Evolutionary conservation across 768 basidiomycete species (phyloP).

Genomic region (Boletellus ananiceps): DNA sequence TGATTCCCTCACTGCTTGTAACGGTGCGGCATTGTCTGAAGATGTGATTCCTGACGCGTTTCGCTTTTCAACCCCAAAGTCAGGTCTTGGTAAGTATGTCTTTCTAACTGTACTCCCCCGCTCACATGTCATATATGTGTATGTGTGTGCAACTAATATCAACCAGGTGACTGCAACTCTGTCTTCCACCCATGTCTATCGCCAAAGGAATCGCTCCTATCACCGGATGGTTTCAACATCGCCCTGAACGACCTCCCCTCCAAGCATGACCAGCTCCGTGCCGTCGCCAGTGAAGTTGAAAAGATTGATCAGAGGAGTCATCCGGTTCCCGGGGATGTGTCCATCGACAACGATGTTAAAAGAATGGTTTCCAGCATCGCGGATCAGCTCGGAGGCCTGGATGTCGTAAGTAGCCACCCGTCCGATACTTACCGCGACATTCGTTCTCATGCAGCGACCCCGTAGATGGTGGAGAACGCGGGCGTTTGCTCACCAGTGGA

Average conservation of each 20-base stretch:
- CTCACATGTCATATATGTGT: too few relatives aligned
- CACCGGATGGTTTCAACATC: conserved; percentile 33
- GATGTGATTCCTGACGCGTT: too few relatives aligned
- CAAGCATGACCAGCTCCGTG: conserved; percentile 26
- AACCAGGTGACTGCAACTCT: too few relatives aligned
- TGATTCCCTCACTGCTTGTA: too few relatives aligned
- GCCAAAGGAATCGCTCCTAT: conserved; percentile 31
- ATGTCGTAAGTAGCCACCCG: conserved; percentile 37
- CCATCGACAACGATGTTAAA: conserved; percentile 39
- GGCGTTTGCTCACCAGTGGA: neutral
- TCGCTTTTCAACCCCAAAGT: too few relatives aligned
- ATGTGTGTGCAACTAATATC: too few relatives aligned
- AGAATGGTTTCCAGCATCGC: conserved; percentile 32
- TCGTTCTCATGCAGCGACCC: neutral
- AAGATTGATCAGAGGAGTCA: conserved; percentile 25
- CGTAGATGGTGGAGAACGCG: too few relatives aligned
- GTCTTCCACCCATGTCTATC: conserved; percentile 12
- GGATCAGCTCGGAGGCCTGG: conserved; percentile 38
- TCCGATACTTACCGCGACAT: neutral
- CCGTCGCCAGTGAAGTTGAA: conserved; percentile 27
- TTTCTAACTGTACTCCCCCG: too few relatives aligned
- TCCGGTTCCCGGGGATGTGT: conserved; percentile 37
- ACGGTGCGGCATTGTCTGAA: too few relatives aligned
- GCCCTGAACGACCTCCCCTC: conserved; percentile 29
- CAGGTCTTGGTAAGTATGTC: too few relatives aligned